Evolutionary conservation across 306 rosid species (phyloP), one percentile per base, ranked within the genome.

Genomic region (Cucurbita ficifolia): DNA sequence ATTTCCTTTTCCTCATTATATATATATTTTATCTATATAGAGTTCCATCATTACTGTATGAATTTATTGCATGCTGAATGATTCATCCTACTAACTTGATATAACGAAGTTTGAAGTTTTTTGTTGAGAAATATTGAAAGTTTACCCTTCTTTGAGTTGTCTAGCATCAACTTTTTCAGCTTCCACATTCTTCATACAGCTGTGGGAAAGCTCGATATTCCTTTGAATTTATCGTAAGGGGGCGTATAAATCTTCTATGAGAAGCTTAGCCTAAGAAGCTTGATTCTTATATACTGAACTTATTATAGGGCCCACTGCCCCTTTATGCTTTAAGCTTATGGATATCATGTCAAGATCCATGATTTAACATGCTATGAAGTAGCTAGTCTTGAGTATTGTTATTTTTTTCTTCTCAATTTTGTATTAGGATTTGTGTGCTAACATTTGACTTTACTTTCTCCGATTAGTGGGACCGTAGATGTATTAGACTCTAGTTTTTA

Each of bases 11-110:
- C 24, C 77, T 57, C 76, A 48, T 78, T 39, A 62, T 48, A 2
- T 75, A 8, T n/a, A 17, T 67, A 13, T 8, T 40, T 18, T 49
- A 13, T 48, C 57, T 24, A 16, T 24, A 22, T 45, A 14, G 74
- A 24, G 8, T 69, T 49, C 42, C 29, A 70, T 70, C 74, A 50
- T 49, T 50, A 70, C 58, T 48, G 74, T 22, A 70, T 70, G 52
- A 54, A 10, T 38, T 72, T 52, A 38, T 38, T n/a, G 76, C 76
- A 36, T 72, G 21, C 62, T 72, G 70, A 63, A 63, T 63, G 33
- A 63, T 63, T 63, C 39, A 40, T 54, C 76, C 60, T 52, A 53
- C 76, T 35, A 10, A 53, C 16, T 50, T 48, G 46, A 70, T 70
- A 24, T 52, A 33, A 70, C 19, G 72, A 13, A 21, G 38, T 42